Base-by-base conservation (phyloP, 1,139 yeast genomes). In the Meyerozyma carpophila region DNA sequence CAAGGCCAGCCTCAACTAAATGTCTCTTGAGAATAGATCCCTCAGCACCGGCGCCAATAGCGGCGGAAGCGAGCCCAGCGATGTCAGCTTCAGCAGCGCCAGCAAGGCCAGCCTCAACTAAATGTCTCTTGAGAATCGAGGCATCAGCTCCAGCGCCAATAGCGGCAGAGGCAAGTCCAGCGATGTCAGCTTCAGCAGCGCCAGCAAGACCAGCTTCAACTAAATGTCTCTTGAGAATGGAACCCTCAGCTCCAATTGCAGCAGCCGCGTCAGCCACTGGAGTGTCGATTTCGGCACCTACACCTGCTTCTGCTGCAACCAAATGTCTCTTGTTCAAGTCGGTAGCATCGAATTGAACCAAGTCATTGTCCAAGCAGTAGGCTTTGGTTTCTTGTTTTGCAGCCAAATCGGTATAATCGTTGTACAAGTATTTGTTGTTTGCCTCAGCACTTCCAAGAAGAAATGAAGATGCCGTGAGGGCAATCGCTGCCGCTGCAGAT, bases 391-490 rank as follows among this genome's bases (percentile, higher is more conserved):
- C 16, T 32, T 44, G 21, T n/a, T 42, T 43, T 5, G 37, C 31
- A 32, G 46, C 26, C 32, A 46, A 42, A 26, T 46, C 47, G 28
- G 47, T 43, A 39, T 46, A 46, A 21, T 46, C 46, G 28, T 45
- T 26, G 31, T 41, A 36, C 25, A 45, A 41, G 13, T 26, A 43
- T 43, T 41, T 45, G 41, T 44, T 32, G 41, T 47, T 45, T 39
- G 57, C 59, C 27, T 37, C 42, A 20, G 44, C 51, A 34, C 48
- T 51, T 31, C 41, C 39, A 36, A 53, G 51, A 32, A 54, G 52
- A 32, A 43, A 44, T 11, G 55, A 42, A 11, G 37, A 39, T 39
- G 56, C 47, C 38, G 57, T 43, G 38, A 55, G 45, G 34, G 58
- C 58, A 36, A 54, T 43, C 25, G 55, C 31, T 31, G 55, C 38